Evolutionary conservation across 2,329 filamentous ascomycete species (phyloP).

Genomic region (Beauveria medogensis): DNA sequence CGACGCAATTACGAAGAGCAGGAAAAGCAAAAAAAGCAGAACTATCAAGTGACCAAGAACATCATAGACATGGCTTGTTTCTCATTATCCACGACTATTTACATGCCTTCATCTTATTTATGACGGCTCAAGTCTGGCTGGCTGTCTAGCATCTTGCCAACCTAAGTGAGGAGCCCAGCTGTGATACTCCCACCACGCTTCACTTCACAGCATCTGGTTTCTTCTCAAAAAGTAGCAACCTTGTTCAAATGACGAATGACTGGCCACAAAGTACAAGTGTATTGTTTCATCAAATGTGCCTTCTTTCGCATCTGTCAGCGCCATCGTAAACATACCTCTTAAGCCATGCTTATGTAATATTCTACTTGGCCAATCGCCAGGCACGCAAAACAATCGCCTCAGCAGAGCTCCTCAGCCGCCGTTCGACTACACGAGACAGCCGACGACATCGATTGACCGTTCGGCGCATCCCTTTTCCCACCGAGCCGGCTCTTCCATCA

Average conservation of each 20-base stretch:
- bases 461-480: not conserved
- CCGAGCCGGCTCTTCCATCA: not conserved
- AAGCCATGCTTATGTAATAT: conserved; percentile 9
- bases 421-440: conserved; percentile 3
- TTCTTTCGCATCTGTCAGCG: not conserved
- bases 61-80: no score
- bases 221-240: not conserved
- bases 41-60: no score
- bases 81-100: no score
- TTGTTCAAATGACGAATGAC: not conserved
- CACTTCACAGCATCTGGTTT: not conserved
- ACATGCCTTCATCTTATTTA: no score
- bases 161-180: not conserved
- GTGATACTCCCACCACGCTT: not conserved
- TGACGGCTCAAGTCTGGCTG: not conserved
- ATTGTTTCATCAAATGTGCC: no score
- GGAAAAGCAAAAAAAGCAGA: no score
- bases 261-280: not conserved
- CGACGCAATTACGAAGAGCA: no score
- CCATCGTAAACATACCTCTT: no score
- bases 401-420: conserved; percentile 4
- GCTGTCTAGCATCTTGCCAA: not conserved
- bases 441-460: conserved; percentile 2
- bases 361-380: conserved; percentile 9
- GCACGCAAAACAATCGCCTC: conserved; percentile 13